Evolutionary conservation across 345 rosid species (phyloP).

Genomic region (Salix purpurea): DNA sequence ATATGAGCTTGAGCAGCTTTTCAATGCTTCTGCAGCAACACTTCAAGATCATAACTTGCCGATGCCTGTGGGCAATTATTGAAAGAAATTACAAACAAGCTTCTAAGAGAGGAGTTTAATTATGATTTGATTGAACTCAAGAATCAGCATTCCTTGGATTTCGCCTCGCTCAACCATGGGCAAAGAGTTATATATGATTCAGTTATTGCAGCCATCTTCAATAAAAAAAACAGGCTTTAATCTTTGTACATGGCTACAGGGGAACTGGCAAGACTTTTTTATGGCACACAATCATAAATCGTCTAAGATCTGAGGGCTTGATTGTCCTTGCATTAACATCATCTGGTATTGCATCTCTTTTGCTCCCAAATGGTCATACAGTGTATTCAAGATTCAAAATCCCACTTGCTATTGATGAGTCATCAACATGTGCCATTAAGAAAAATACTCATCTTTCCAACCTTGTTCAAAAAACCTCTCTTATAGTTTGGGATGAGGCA

Average conservation of each 20-base stretch:
- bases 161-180: background rate
- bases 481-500: no score
- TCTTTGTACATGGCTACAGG: slow-evolving; percentile 1
- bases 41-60: background rate
- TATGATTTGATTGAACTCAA: background rate
- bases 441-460: background rate
- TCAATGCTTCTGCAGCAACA: background rate
- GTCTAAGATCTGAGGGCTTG: background rate
- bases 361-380: background rate
- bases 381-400: slow-evolving; percentile 9
- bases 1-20: background rate
- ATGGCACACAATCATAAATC: background rate
- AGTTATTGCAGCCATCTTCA: background rate
- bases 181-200: background rate
- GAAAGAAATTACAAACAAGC: background rate
- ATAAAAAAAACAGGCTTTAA: background rate
- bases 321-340: background rate
- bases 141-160: background rate
- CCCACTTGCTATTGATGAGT: background rate
- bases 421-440: background rate
- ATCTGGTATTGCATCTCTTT: background rate
- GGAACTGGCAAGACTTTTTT: slow-evolving; percentile 12
- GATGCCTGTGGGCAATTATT: background rate
- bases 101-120: background rate
- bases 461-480: background rate